phyloP scores from a whole-genome alignment of 768 basidiomycete genomes.

The Boletellus sp. region DNA sequence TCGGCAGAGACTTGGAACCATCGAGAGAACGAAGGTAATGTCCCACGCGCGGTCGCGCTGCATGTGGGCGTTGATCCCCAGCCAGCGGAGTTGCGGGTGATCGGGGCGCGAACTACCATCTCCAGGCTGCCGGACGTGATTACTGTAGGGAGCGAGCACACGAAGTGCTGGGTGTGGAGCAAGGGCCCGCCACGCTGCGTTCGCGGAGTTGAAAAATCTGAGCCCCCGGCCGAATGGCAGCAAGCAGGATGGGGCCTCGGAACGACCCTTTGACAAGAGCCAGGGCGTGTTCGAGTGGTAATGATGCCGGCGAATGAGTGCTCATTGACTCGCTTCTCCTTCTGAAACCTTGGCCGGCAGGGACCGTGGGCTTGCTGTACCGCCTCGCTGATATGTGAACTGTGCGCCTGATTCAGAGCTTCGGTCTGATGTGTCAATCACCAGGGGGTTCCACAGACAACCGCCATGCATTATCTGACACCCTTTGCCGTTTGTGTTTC shows the following conservation, averaged over 20 bases:
- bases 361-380: constrained; percentile 15
- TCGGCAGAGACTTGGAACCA: background rate
- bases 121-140: background rate
- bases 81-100: constrained; percentile 7
- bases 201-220: constrained; percentile 31
- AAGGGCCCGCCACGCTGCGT: constrained; percentile 20
- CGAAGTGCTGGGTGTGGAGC: background rate
- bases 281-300: constrained; percentile 16
- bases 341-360: constrained; percentile 15
- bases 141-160: background rate
- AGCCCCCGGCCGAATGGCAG: background rate
- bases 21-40: constrained; percentile 5
- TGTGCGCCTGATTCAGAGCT: constrained; percentile 12
- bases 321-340: constrained; percentile 5
- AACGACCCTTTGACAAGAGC: constrained; percentile 7
- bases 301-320: constrained; percentile 25
- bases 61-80: background rate
- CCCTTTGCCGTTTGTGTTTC: constrained; percentile 26
- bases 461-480: constrained; percentile 21
- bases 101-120: constrained; percentile 14
- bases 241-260: background rate
- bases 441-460: constrained; percentile 18
- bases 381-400: constrained; percentile 26
- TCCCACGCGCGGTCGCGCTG: constrained; percentile 1
- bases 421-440: constrained; percentile 20